Evolutionary conservation across 805 yeast species (phyloP), one percentile per base, ranked within the genome.

Genomic region (Wickerhamomyces chaumierensis): DNA sequence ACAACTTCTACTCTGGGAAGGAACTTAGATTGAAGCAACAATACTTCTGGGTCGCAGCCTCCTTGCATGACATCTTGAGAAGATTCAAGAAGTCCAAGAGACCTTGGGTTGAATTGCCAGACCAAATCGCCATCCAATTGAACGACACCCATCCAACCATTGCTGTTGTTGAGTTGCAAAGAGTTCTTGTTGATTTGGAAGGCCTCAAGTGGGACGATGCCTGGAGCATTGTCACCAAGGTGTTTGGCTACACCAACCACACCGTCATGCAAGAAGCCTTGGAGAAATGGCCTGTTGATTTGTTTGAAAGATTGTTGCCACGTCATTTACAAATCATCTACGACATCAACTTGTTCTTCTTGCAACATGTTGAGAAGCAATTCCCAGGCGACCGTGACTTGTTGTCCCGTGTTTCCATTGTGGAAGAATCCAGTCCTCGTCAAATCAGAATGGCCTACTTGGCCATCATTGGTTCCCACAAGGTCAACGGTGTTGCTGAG

Each of bases 31-130:
- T 87, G 60, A 88, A 88, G 62, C 96, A 87, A 66, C 96, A 87
- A 62, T 88, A 86, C 62, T 88, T 87, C 64, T 87, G 96, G 96
- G 95, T 88, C 38, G 79, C 94, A 37, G 96, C 96, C 27, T 84
- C 95, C 14, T 70, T 88, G 49, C 86, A 82, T 52, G 96, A 87
- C 59, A 87, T 87, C 49, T 75, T 87, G 33, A 79, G 96, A 57
- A 74, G 96, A 54, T 87, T 82, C 65, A 80, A 86, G 61, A 88
- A 88, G 64, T 60, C 78, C 39, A 71, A 71, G 49, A 69, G 75
- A 51, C 73, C 86, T 35, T 87, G 95, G 94, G 53, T 68, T 28
- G 86, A 81, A 56, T 82, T 87, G 58, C 75, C 95, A 16, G 90
- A 83, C 43, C 78, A 79, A 55, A 75, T 85, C 44, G 95, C 96